Evolutionary conservation across 805 yeast genomes (phyloP), one percentile per base, ranked within the genome.

Genomic region (Kodamaea leandrae): DNA sequence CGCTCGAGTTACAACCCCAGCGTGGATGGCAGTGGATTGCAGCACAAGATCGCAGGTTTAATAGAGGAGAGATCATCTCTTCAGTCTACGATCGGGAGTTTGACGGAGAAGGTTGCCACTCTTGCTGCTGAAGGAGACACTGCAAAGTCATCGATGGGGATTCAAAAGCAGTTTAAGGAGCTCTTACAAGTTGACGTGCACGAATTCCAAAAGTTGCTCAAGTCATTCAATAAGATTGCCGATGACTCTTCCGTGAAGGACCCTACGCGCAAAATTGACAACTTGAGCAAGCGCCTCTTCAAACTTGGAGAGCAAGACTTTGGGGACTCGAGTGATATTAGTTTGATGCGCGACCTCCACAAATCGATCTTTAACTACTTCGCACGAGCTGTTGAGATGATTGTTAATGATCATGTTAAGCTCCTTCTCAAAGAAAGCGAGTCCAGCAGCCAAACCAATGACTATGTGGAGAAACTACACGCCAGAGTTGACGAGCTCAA

Each of bases 241-340:
- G 87, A 83, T 44, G 76, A 74, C 39, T 52, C 67, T 3, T 81
- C 87, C 0, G 68, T 81, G 13, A 63, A 64, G n/a, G 85, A 80
- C 41, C 83, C 87, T 6, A 66, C 71, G 16, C 64, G 65, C 16
- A 76, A 80, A 49, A 59, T 82, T 20, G 65, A 68, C 6, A 63
- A 66, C 40, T 49, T 74, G 36, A 58, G 67, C 6, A 63, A 69
- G 27, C 39, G 43, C 42, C 24, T 52, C 39, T 24, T 43, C 52
- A 26, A 54, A 52, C 37, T 39, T 29, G 45, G 42, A 16, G 45
- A 37, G 24, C 23, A 42, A 19, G 37, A 39, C n/a, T 43, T 44
- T 14, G 38, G 48, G 23, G 56, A 52, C 28, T 49, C 49, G 12
- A 37, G 45, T 4, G 60, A 60, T 18, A 49, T 62, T 13, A 47